Conservation (phyloP, 139 green algal genomes). For the Zygnema cylindricum region DNA sequence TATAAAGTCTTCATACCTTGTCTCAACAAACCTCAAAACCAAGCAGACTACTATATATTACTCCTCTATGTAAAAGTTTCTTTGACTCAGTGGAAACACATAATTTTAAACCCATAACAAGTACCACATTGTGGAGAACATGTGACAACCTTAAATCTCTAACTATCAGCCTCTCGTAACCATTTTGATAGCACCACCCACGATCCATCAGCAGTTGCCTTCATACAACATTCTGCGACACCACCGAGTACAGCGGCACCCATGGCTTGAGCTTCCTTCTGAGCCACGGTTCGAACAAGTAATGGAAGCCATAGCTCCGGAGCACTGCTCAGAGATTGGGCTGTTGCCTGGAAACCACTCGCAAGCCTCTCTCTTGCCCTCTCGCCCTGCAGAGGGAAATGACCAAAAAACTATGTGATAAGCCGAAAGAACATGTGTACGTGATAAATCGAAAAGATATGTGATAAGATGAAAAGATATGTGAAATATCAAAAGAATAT, state of each 20-base stretch:
- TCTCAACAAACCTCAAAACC: too few relatives aligned
- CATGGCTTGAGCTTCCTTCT: slow-evolving; percentile 5
- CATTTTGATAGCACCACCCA: neutral
- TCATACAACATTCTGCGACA: neutral
- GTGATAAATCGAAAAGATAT: neutral
- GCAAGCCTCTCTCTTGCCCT: neutral
- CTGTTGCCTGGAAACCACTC: neutral
- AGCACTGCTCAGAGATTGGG: neutral
- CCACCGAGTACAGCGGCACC: neutral
- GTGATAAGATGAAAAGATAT: neutral
- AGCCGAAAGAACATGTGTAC: neutral
- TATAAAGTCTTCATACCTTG: too few relatives aligned
- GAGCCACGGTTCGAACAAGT: neutral
- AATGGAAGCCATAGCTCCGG: slow-evolving; percentile 33
- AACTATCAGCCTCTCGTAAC: neutral
- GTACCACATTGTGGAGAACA: too few relatives aligned
- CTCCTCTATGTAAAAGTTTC: too few relatives aligned
- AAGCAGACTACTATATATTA: too few relatives aligned
- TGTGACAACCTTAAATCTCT: too few relatives aligned
- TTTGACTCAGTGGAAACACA: too few relatives aligned
- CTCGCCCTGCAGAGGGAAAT: slow-evolving; percentile 10
- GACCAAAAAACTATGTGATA: neutral
- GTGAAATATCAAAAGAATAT: neutral
- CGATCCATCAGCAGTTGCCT: neutral
- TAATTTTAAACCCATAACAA: too few relatives aligned